Evolutionary conservation across 768 basidiomycete genomes (phyloP).

Genomic region (Hypholoma fasciculare): DNA sequence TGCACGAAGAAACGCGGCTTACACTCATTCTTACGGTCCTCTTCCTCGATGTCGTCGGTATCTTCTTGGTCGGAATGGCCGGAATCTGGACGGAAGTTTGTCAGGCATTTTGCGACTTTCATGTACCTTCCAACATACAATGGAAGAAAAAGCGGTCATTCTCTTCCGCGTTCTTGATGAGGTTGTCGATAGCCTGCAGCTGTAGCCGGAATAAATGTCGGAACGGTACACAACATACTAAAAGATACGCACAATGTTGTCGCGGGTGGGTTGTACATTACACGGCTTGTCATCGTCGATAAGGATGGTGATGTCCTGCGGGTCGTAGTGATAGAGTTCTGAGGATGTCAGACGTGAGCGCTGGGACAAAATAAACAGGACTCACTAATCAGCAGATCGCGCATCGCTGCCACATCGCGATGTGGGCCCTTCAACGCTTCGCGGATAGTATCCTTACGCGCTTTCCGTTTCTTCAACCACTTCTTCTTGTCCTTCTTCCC

Average conservation of each 20-base stretch:
- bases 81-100: slow-evolving; percentile 30
- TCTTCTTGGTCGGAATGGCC: slow-evolving; percentile 50
- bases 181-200: slow-evolving; percentile 40
- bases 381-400: slow-evolving; percentile 36
- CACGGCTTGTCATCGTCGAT: slow-evolving; percentile 35
- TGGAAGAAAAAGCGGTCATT: slow-evolving; percentile 60
- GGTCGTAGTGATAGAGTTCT: slow-evolving; percentile 35
- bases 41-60: slow-evolving; percentile 43
- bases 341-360: neutral
- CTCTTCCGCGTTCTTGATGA: slow-evolving; percentile 42
- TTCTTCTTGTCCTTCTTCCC: slow-evolving; percentile 1
- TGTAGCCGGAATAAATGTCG: slow-evolving; percentile 15
- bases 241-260: slow-evolving; percentile 40
- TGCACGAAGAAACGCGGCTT: slow-evolving; percentile 3
- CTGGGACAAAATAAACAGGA: neutral
- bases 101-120: no score
- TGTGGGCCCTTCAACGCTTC: slow-evolving; percentile 32
- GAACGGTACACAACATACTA: neutral
- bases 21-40: slow-evolving; percentile 58
- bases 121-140: slow-evolving; percentile 34
- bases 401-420: slow-evolving; percentile 35
- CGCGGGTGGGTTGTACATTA: slow-evolving; percentile 38
- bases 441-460: slow-evolving; percentile 9
- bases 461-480: slow-evolving; percentile 13
- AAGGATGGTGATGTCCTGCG: slow-evolving; percentile 41